Evolutionary conservation across 2,329 filamentous ascomycete genomes (phyloP).

Genomic region (Emergomyces pasteurianus): DNA sequence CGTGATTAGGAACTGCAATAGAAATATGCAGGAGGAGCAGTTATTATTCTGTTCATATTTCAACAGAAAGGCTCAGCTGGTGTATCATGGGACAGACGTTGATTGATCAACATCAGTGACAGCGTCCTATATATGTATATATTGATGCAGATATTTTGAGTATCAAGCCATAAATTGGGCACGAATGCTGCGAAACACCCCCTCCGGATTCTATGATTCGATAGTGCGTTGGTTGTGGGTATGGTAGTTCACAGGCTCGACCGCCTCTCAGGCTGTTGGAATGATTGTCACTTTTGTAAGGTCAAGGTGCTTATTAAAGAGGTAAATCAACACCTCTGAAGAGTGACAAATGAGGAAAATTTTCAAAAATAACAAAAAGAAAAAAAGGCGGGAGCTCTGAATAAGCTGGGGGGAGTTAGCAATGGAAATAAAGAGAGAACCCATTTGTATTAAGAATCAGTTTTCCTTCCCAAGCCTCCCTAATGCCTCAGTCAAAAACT

Average conservation of each 20-base stretch:
- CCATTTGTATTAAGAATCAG: conserved; percentile 8
- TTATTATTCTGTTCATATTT: too few species aligned
- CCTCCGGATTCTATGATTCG: neutral
- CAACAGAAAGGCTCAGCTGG: too few species aligned
- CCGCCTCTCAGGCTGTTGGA: neutral
- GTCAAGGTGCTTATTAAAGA: neutral
- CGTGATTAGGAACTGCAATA: neutral
- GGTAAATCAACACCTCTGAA: neutral
- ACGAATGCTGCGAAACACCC: neutral
- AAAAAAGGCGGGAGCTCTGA: neutral
- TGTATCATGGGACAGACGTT: too few species aligned
- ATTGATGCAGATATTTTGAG: too few species aligned
- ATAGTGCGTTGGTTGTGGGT: neutral
- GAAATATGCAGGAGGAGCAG: neutral
- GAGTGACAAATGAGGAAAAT: neutral
- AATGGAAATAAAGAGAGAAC: neutral
- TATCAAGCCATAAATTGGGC: too few species aligned
- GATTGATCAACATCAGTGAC: too few species aligned
- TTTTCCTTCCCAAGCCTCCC: conserved; percentile 46
- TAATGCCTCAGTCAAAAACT: conserved; percentile 48
- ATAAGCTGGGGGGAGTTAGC: neutral
- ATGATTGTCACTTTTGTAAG: neutral
- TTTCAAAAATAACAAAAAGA: too few species aligned
- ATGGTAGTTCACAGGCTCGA: neutral
- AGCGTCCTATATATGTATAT: too few species aligned